Conservation (phyloP, 2,329 filamentous ascomycete species). For the Colletotrichum sp. region DNA sequence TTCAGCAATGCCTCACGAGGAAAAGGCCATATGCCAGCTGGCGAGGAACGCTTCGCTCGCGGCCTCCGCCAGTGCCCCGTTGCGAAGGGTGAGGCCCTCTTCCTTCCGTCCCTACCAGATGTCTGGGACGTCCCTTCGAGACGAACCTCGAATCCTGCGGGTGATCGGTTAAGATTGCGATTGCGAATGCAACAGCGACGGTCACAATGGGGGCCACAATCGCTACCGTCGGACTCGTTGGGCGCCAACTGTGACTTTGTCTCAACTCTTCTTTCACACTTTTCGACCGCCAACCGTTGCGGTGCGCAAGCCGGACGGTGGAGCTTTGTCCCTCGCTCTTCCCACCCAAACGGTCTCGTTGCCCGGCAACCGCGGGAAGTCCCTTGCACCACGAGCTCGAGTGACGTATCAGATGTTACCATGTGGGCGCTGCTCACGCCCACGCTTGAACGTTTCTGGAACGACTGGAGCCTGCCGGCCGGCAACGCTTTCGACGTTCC, state of each 20-base stretch:
- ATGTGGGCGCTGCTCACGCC: not conserved
- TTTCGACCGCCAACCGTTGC: not conserved
- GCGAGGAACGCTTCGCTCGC: not conserved
- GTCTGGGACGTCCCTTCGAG: not conserved
- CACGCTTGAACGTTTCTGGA: not conserved
- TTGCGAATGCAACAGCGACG: not conserved
- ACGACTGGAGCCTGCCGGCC: not conserved
- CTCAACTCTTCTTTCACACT: not conserved
- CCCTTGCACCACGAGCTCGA: constrained; percentile 7
- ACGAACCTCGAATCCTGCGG: not conserved
- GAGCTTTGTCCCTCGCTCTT: not conserved
- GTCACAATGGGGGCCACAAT: not conserved
- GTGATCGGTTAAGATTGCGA: not conserved
- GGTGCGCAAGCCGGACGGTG: not conserved
- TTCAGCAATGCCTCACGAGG: not conserved
- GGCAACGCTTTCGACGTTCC: not conserved
- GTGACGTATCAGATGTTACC: constrained; percentile 21
- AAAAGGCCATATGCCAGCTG: not conserved
- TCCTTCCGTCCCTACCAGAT: not conserved
- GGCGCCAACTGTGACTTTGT: constrained; percentile 3
- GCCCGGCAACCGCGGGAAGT: constrained; percentile 22
- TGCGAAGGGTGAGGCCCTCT: not conserved
- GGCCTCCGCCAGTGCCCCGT: not conserved
- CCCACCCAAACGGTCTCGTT: constrained; percentile 9
- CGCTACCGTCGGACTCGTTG: not conserved